A percentile compares a stretch with the other conserved stretches of the same genome.
Evolutionary conservation across 345 rosid species (phyloP).

Genomic region (Eucalyptus pauciflora): DNA sequence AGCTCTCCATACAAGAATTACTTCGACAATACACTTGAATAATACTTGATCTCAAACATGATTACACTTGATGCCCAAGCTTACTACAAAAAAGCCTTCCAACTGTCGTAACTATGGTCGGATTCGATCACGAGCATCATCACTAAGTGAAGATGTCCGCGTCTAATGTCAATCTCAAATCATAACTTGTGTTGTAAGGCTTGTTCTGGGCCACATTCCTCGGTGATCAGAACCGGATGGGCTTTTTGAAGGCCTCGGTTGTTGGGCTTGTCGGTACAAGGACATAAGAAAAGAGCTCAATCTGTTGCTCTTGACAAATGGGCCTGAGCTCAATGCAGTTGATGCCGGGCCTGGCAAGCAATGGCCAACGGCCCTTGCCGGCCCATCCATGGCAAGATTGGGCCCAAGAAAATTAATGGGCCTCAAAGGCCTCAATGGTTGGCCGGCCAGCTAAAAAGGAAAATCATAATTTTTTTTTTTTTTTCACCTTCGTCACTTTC

Average conservation of each 20-base stretch:
- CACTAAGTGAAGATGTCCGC: not conserved
- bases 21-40: not conserved
- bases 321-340: not conserved
- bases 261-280: not conserved
- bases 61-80: not conserved
- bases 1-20: not conserved
- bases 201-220: not conserved
- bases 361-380: not conserved
- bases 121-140: not conserved
- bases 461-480: not conserved
- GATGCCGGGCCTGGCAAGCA: not conserved
- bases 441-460: not conserved
- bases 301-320: not conserved
- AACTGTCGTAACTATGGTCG: not conserved
- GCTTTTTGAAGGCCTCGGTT: not conserved
- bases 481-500: not conserved
- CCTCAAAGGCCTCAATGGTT: not conserved
- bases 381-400: fast-evolving
- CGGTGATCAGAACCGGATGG: not conserved
- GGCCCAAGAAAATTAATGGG: not conserved
- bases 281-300: not conserved
- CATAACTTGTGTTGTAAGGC: not conserved
- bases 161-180: not conserved
- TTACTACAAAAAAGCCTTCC: not conserved
- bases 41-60: not conserved